Conservation (phyloP, 805 yeast genomes). For the fission yeast (Schizosaccharomyces pombe) region DNA sequence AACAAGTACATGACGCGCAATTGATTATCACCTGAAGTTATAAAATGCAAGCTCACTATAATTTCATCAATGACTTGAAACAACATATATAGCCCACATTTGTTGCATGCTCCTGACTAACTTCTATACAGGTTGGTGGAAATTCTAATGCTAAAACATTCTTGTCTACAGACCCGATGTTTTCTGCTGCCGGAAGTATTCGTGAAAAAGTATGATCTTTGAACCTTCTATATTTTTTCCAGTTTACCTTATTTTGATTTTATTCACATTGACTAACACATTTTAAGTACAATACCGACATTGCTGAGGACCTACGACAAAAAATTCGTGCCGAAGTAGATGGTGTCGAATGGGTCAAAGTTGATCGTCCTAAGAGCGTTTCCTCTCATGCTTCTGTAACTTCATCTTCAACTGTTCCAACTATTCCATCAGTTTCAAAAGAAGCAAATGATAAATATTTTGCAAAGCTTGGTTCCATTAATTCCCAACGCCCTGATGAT, state of each 20-base stretch:
- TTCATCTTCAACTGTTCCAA: constrained; percentile 4
- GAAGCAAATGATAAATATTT: constrained; percentile 61
- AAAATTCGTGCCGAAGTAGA: constrained; percentile 52
- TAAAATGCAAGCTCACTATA: too few relatives aligned
- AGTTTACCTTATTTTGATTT: too few relatives aligned
- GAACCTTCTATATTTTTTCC: too few relatives aligned
- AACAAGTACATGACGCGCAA: too few relatives aligned
- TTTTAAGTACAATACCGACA: constrained; percentile 47
- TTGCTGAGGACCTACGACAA: constrained; percentile 86
- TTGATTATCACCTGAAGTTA: too few relatives aligned
- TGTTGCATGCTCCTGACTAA: not conserved
- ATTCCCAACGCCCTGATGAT: constrained; percentile 48
- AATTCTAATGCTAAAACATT: constrained; percentile 51
- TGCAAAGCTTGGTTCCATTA: constrained; percentile 50
- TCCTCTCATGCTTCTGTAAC: constrained; percentile 5
- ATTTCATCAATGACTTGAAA: too few relatives aligned
- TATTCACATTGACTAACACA: not conserved
- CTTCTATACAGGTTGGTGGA: constrained; percentile 37
- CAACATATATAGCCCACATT: too few relatives aligned
- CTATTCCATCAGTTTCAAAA: constrained; percentile 15
- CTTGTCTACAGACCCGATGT: constrained; percentile 23
- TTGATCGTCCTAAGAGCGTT: constrained; percentile 2
- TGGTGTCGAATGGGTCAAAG: constrained; percentile 32
- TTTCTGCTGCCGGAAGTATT: not conserved
- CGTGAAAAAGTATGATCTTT: constrained; percentile 3